Percentiles rank a stretch among this genome's conserved stretches.
Evolutionary conservation across 352 stramenopile genomes (phyloP).

Genomic region (Pythium phragmiticola): DNA sequence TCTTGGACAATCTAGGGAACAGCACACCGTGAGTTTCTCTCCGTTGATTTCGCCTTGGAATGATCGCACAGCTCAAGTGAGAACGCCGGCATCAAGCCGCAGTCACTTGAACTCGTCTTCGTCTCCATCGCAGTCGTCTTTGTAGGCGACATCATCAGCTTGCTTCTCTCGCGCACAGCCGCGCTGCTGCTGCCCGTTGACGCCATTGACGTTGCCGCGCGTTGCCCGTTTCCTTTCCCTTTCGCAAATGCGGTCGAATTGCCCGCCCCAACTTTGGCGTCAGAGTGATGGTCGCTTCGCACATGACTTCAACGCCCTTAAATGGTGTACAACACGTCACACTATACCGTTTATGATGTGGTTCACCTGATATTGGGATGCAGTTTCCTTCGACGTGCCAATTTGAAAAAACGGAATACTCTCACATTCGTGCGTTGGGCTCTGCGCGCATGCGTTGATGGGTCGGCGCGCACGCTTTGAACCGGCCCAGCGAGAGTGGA

Average conservation of each 20-base stretch:
- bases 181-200: too few relatives aligned
- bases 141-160: background rate
- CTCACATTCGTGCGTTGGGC: background rate
- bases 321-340: conserved; percentile 1
- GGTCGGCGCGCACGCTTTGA: conserved; percentile 6
- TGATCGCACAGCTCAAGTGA: conserved; percentile 1
- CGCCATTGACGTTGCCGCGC: background rate
- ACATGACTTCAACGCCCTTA: conserved; percentile 11
- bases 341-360: conserved; percentile 7
- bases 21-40: conserved; percentile 1
- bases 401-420: background rate
- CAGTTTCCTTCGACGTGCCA: background rate
- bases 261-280: conserved; percentile 5
- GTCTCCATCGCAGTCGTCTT: background rate
- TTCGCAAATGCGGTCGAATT: background rate
- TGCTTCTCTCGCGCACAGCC: background rate
- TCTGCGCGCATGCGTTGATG: background rate
- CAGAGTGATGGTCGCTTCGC: conserved; percentile 10
- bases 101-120: background rate
- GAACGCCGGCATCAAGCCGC: background rate
- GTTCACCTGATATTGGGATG: background rate
- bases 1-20: conserved; percentile 40
- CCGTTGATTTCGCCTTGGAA: background rate
- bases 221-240: background rate
- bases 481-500: conserved; percentile 11